phyloP scores from a whole-genome alignment of 164 flowering plant species.

The Piper longum region DNA sequence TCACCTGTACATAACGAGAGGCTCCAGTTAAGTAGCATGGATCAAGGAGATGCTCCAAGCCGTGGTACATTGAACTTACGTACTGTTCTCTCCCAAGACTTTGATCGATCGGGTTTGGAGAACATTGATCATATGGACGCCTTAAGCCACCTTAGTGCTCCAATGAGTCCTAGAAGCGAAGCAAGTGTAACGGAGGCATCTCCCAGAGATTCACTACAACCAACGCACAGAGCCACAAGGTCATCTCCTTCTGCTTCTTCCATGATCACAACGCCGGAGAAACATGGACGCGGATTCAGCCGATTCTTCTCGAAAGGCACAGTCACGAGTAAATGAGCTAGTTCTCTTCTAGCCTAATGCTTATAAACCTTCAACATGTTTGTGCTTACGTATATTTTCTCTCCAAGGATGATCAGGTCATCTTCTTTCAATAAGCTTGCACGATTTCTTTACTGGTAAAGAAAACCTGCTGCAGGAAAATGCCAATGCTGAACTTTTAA shows the following conservation, averaged over 20 bases:
- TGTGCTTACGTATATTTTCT: background rate
- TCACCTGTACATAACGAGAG: constrained; percentile 40
- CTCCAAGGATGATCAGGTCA: background rate
- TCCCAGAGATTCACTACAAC: constrained; percentile 32
- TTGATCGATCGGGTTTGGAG: constrained; percentile 12
- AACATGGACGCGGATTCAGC: constrained; percentile 62
- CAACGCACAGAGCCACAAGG: constrained; percentile 41
- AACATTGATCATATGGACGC: background rate
- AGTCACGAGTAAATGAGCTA: constrained; percentile 1
- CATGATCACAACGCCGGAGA: constrained; percentile 57
- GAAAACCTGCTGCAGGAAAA: background rate
- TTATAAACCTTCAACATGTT: too few relatives aligned
- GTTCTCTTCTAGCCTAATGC: background rate
- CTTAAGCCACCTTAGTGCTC: constrained; percentile 15
- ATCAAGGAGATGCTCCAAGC: constrained; percentile 29
- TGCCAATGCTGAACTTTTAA: background rate
- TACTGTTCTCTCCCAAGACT: constrained; percentile 15
- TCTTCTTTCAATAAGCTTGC: background rate
- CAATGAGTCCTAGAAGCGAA: constrained; percentile 35
- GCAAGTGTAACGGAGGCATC: constrained; percentile 24
- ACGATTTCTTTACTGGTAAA: background rate
- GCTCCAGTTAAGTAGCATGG: constrained; percentile 20
- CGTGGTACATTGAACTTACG: constrained; percentile 14
- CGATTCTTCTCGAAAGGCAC: constrained; percentile 75
- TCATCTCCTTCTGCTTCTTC: constrained; percentile 37